Conservation (phyloP, 2,329 filamentous ascomycete genomes). For the Sporothrix globosa region DNA sequence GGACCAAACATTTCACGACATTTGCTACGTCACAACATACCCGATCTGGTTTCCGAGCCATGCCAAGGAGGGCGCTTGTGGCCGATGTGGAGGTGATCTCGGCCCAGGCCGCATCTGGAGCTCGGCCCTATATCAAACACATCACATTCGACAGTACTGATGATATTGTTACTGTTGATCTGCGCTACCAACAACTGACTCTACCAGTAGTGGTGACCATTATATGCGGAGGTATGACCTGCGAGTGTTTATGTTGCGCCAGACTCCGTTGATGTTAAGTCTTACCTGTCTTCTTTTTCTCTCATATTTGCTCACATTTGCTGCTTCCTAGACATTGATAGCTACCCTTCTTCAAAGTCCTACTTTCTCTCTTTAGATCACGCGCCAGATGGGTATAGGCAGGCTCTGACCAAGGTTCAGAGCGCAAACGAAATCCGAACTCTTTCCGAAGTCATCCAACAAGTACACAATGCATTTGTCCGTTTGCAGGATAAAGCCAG, state of each 20-base stretch:
- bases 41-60: neutral
- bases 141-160: neutral
- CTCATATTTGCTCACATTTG: neutral
- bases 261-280: neutral
- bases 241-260: too few relatives aligned
- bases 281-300: neutral
- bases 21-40: neutral
- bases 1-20: neutral
- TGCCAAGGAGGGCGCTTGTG: slow-evolving; percentile 41
- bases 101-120: neutral
- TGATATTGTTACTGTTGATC: neutral
- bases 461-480: neutral
- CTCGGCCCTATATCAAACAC: neutral
- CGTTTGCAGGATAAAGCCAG: neutral
- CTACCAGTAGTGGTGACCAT: neutral
- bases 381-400: neutral
- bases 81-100: slow-evolving; percentile 22
- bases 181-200: neutral
- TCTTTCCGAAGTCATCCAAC: neutral
- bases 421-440: neutral
- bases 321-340: slow-evolving; percentile 15
- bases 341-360: neutral
- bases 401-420: neutral
- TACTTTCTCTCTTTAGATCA: slow-evolving; percentile 22
- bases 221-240: slow-evolving; percentile 11